Base-by-base conservation (phyloP, 208 protist genomes). In the Acanthamoeba sp. region DNA sequence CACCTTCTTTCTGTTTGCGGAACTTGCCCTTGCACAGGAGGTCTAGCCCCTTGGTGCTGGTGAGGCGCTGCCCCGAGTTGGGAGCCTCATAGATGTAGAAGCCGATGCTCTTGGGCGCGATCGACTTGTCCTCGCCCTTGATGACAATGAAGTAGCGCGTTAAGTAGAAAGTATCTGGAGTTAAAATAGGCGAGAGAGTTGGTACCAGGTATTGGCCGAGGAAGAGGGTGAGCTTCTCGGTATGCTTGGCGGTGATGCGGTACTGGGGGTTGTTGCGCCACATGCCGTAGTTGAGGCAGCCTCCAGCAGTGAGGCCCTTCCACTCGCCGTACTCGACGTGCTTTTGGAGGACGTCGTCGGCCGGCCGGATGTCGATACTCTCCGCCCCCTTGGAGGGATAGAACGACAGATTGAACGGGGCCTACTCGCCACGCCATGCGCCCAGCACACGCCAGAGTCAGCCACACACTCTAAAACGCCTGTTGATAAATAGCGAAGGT, bases 221-320 rank as follows among this genome's bases (percentile, higher is more conserved):
- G 42, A 85, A 85, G 24, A 85, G 22, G 32, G 38, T 85, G n/a
- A 85, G 7, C 38, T 59, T 57, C 38, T 48, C 45, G 36, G 16
- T 59, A 7, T 85, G 18, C 76, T 85, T 57, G 42, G 76, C 16
- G n/a, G 27, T 55, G 42, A 85, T 29, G 32, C 38, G 38, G 45
- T 55, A 85, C 45, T 85, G 76, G 9, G 76, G 76, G 42, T 85
- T 85, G 76, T 85, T 85, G 38, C 76, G 38, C 76, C 76, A 85
- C 38, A 57, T 85, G 38, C 45, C 76, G 76, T 59, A 85, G 45
- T 57, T 92, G 2, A 92, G 34, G 64, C 87, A 92, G 36, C 87
- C 87, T 2, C 62, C 87, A 20, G 52, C 87, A 22, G 87, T 92
- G 62, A 78, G 18, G 32, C 52, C 52, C 36, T 92, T 92, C 87